Evolutionary conservation across 495 filamentous ascomycete species (phyloP).

Genomic region (Hypoxylon fuscum): DNA sequence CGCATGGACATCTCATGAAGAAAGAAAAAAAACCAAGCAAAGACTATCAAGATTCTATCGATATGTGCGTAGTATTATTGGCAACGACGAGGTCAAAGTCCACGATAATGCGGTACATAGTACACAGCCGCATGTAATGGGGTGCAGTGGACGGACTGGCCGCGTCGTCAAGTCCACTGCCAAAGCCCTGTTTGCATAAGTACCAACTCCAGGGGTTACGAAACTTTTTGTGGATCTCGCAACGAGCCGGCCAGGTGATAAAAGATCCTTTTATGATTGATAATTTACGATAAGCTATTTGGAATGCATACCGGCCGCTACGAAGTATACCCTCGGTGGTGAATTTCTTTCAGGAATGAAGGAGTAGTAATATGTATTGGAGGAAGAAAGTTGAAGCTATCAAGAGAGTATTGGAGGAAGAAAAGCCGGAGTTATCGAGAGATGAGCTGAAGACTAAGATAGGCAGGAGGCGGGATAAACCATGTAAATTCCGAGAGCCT

Average conservation of each 20-base stretch:
- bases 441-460: background rate
- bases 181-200: slow-evolving; percentile 17
- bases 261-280: slow-evolving; percentile 4
- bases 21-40: background rate
- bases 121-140: slow-evolving; percentile 6
- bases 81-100: background rate
- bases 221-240: slow-evolving; percentile 20
- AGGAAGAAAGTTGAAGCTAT: slow-evolving; percentile 2
- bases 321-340: background rate
- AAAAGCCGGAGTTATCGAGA: background rate
- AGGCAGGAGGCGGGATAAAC: background rate
- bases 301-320: slow-evolving; percentile 11
- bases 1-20: background rate
- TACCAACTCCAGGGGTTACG: slow-evolving; percentile 24
- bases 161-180: slow-evolving; percentile 17
- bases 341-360: background rate
- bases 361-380: background rate
- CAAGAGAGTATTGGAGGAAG: slow-evolving; percentile 1
- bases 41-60: slow-evolving; percentile 6
- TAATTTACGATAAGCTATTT: slow-evolving; percentile 23
- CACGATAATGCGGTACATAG: slow-evolving; percentile 17
- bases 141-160: slow-evolving; percentile 1
- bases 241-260: slow-evolving; percentile 18
- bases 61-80: slow-evolving; percentile 11
- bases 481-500: background rate